A percentile compares a stretch with the other conserved stretches of the same genome.
phyloP scores from a whole-genome alignment of 495 filamentous ascomycete species.

The Neurospora tetraspora region DNA sequence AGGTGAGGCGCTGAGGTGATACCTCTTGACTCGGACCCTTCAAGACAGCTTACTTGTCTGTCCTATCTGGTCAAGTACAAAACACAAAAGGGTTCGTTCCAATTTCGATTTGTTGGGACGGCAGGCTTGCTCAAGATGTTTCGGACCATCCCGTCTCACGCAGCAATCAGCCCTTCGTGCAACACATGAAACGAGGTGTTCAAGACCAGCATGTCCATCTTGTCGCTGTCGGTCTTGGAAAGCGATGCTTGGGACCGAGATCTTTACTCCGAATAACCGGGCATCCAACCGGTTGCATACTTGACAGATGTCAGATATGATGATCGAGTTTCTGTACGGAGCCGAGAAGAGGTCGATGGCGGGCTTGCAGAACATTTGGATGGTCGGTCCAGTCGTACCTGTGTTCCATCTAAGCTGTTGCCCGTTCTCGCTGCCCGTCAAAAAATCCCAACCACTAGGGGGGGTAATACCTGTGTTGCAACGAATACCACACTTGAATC shows the following conservation, averaged over 20 bases:
- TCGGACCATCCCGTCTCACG: neutral
- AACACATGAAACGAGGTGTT: neutral
- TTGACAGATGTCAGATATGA: neutral
- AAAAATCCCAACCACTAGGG: neutral
- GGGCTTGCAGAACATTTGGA: neutral
- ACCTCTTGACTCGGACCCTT: neutral
- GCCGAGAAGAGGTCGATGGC: neutral
- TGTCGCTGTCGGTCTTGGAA: neutral
- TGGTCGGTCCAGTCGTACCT: neutral
- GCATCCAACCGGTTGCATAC: neutral
- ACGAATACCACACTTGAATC: neutral
- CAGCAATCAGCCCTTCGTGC: neutral
- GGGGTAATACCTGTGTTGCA: neutral
- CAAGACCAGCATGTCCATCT: neutral
- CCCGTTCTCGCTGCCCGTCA: neutral
- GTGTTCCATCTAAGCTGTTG: neutral
- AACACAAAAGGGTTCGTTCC: neutral
- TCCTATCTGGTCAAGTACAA: neutral
- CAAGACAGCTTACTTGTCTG: neutral
- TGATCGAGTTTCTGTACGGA: neutral
- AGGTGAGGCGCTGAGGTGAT: neutral
- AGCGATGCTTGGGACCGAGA: neutral
- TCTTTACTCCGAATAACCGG: neutral
- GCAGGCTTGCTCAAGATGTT: neutral
- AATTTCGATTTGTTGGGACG: neutral